Evolutionary conservation across 441 rosid genomes (phyloP).

Genomic region (Aleurites moluccanus): DNA sequence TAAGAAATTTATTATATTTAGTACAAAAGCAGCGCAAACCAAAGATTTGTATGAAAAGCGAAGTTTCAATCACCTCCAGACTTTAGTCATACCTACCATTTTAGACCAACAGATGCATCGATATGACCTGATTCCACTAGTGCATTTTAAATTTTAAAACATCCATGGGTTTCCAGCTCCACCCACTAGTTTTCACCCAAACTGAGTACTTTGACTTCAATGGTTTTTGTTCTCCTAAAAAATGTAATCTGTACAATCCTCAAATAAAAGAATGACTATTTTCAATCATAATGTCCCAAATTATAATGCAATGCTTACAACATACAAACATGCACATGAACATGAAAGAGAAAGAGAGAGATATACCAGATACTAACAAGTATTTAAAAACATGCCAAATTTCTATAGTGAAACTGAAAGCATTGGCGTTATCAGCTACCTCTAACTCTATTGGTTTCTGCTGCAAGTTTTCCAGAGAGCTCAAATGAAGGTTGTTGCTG

Average conservation of each 20-base stretch:
- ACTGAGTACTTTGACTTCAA: neutral
- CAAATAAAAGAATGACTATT: too few species aligned
- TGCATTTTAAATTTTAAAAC: neutral
- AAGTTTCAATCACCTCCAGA: neutral
- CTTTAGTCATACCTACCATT: neutral
- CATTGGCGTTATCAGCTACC: slow-evolving; percentile 44
- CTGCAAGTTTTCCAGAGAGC: slow-evolving; percentile 96
- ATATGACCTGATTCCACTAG: neutral
- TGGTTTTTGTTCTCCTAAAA: too few species aligned
- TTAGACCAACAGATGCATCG: neutral
- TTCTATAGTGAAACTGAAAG: neutral
- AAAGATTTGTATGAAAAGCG: neutral
- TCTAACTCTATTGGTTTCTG: slow-evolving; percentile 86
- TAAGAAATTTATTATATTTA: too few species aligned
- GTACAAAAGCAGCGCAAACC: neutral
- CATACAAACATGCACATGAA: neutral
- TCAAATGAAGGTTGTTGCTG: slow-evolving; percentile 93
- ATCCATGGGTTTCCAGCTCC: too few species aligned
- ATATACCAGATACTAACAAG: neutral
- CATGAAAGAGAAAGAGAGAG: neutral
- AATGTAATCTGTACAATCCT: too few species aligned
- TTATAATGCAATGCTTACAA: too few species aligned
- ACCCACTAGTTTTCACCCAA: neutral
- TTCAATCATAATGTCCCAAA: too few species aligned
- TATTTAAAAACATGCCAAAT: neutral